Percentiles rank a stretch among this genome's conserved stretches.
Evolutionary conservation across 2,329 filamentous ascomycete genomes (phyloP).

Genomic region (Colletotrichum liaoningense): DNA sequence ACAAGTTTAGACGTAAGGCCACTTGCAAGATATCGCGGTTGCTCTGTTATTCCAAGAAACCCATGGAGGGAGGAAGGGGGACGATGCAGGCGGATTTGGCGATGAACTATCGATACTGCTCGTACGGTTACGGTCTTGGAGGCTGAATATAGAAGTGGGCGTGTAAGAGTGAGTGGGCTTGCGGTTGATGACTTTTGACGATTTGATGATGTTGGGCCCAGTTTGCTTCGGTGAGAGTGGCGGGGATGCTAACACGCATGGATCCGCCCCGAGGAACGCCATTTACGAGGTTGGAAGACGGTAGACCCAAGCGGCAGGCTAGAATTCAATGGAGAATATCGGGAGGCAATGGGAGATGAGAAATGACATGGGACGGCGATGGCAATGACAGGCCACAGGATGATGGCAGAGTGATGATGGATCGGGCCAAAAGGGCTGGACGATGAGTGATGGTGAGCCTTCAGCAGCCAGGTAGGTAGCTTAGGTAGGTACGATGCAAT

Average conservation of each 20-base stretch:
- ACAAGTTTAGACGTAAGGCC: too few relatives aligned
- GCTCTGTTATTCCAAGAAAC: too few relatives aligned
- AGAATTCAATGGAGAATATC: neutral
- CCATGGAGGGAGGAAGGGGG: too few relatives aligned
- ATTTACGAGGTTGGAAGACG: neutral
- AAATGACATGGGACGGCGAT: too few relatives aligned
- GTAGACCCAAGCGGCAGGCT: neutral
- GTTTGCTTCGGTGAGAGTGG: constrained; percentile 17
- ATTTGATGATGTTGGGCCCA: constrained; percentile 9
- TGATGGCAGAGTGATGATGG: neutral
- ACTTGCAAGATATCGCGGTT: too few relatives aligned
- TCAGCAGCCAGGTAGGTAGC: too few relatives aligned
- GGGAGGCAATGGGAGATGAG: too few relatives aligned
- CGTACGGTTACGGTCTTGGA: neutral
- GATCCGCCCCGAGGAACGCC: neutral
- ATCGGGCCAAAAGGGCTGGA: neutral
- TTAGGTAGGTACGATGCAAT: neutral
- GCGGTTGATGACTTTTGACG: neutral
- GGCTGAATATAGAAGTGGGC: neutral
- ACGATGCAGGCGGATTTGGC: neutral
- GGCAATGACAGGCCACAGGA: too few relatives aligned
- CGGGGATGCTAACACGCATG: neutral
- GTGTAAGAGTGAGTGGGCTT: neutral
- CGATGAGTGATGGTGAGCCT: too few relatives aligned
- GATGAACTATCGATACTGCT: too few relatives aligned